Evolutionary conservation across 345 rosid genomes (phyloP), one percentile per base, ranked within the genome.

Genomic region (Aquilaria sinensis): DNA sequence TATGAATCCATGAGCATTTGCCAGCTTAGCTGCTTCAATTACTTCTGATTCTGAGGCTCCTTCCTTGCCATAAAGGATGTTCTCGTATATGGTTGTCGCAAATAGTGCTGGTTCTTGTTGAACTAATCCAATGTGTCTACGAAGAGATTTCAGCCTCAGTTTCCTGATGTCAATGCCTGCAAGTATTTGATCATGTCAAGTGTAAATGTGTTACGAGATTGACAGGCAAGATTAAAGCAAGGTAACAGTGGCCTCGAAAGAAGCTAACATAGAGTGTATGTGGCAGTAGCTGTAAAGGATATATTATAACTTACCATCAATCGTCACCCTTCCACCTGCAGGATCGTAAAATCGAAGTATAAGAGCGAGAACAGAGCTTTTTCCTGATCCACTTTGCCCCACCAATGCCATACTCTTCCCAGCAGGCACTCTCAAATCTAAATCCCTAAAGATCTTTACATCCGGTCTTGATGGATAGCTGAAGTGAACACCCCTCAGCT

Each of bases 71-170:
- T 95, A 95, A 45, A 85, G 72, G 47, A 95, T 95, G 81, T 91
- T 95, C 14, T 95, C 97, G 9, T 77, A 85, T 59, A 95, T 89
- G 11, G 97, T 73, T 10, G 96, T 85, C 1, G 82, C 97, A 9
- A 91, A 95, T 62, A 95, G 96, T 3, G 96, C 93, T 10, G 96
- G 96, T 72, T 95, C 97, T 78, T 95, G 96, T 62, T 95, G 96
- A 60, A 95, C 97, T 34, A 95, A 72, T 10, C 96, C 96, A 51
- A 89, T 84, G 71, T 88, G 96, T 69, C 74, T 81, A 72, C 96
- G 72, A 8, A 95, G 68, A 29, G 86, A 83, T 68, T 87, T 95
- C 49, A 89, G 72, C 72, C 77, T 81, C 6, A 91, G 79, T 34
- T 70, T 87, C 81, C 64, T 87, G 60, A 95, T 75, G 72, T 89